phyloP scores from a whole-genome alignment of 352 stramenopile species.

The Phytophthora citrophthora region DNA sequence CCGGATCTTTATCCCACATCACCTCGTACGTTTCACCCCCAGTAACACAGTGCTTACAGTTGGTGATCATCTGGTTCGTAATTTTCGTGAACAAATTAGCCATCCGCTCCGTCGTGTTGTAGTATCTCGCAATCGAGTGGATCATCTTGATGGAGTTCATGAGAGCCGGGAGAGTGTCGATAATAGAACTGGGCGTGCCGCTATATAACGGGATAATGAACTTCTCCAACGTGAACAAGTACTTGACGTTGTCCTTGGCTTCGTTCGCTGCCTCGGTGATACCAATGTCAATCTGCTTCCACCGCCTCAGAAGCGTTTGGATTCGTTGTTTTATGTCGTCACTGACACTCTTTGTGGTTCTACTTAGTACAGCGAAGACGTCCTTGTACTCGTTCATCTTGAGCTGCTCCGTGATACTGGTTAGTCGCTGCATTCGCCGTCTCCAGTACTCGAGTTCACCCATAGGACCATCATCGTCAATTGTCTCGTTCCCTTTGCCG shows the following conservation, averaged over 20 bases:
- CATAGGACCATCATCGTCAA: slow-evolving; percentile 93
- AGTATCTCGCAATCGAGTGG: slow-evolving; percentile 98
- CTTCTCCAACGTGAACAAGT: slow-evolving; percentile 98
- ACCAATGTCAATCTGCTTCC: slow-evolving; percentile 98
- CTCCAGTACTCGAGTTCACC: slow-evolving; percentile 98
- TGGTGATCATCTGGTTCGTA: slow-evolving; percentile 99
- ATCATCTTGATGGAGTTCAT: slow-evolving; percentile 99
- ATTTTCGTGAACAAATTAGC: slow-evolving; percentile 97
- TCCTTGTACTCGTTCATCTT: slow-evolving; percentile 97
- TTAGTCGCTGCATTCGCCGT: slow-evolving; percentile 96
- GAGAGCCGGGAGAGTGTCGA: slow-evolving; percentile 97
- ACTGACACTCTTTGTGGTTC: slow-evolving; percentile 84
- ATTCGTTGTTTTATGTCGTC: slow-evolving; percentile 94
- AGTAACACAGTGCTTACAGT: slow-evolving; percentile 96
- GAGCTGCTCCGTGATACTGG: slow-evolving; percentile 98
- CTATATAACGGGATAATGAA: slow-evolving; percentile 93
- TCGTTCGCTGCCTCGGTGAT: slow-evolving; percentile 98
- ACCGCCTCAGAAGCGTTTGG: slow-evolving; percentile 93
- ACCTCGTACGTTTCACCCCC: slow-evolving; percentile 85
- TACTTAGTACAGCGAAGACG: slow-evolving; percentile 93
- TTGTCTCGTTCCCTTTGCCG: slow-evolving; percentile 66
- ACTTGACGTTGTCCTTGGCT: slow-evolving; percentile 99
- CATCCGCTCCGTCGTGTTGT: slow-evolving; percentile 99
- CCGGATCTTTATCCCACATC: slow-evolving; percentile 95
- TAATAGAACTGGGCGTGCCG: slow-evolving; percentile 96